Evolutionary conservation across 805 yeast species (phyloP), one percentile per base, ranked within the genome.

Genomic region (Saturnispora besseyi): DNA sequence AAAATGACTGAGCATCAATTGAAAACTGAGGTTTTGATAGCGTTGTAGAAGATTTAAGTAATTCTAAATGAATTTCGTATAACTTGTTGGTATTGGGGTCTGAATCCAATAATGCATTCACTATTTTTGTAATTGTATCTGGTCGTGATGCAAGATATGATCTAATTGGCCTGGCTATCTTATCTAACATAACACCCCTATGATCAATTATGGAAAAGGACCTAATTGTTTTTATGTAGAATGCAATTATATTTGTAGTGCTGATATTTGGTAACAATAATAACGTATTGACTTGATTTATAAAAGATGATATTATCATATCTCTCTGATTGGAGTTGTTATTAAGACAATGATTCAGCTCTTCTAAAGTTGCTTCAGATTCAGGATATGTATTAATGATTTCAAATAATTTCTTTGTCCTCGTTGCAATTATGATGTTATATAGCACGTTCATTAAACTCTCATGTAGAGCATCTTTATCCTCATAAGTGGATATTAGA

Each of bases 201-300:
- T 96, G 95, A 58, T 91, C 98, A n/a, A 93, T 70, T 0, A 82
- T 66, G 28, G 83, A 62, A 52, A 91, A 87, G 0, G 89, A 74
- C 54, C 79, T 74, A 42, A 90, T 83, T 1, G 90, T 79, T 13
- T 80, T 77, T 4, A 85, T 79, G 60, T 87, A 91, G 48, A 76
- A 78, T 2, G 77, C 66, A 26, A 91, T 75, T 7, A 88, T 80
- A 46, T 82, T 87, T 4, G 75, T 73, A 0, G 98, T 91, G 56
- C 84, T 80, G 1, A 84, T 76, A 21, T 96, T 96, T 3, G 95
- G 84, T 58, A 87, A 93, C 21, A 90, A 68, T 10, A 89, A 61
- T 32, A 74, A 62, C 32, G 57, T 59, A 22, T 69, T 61, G 49
- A 84, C 77, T 1, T 66, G 57, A 0, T 57, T 52, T 7, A 74